Base-by-base conservation (phyloP, 176 grass and related monocot species). In the Bonia amplexicaulis region DNA sequence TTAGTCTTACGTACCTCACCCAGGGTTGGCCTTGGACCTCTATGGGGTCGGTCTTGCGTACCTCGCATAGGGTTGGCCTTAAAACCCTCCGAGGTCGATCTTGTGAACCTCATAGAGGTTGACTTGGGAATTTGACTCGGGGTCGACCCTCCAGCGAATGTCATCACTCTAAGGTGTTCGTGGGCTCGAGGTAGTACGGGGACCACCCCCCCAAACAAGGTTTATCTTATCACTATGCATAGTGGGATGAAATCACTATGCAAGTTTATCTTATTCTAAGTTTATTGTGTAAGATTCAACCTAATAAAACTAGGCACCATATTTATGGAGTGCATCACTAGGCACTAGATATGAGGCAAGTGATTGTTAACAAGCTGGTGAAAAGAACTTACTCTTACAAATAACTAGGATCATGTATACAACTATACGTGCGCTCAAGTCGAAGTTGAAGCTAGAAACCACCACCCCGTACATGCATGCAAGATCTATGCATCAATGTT, bases 1-100 rank as follows among this genome's bases (percentile, higher is more conserved):
- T 5, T 4, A 5, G 35, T 37, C 35, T 37, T 37, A 4, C 0
- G 0, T 37, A 37, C 3, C 4, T 37, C 4, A 0, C 4, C 0
- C 4, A 4, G 2, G 35, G 35, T 37, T 37, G 2, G 0, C 2
- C 35, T 5, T 3, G 35, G 35, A 37, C 4, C 4, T 4, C 35
- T 37, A 4, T 37, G 4, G 35, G 35, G 35, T 5, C 35, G 4
- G 35, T 37, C 35, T 37, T 37, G 35, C 0, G 35, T 37, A 5
- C 35, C 35, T 5, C 35, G 0, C 4, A 3, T 4, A 37, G 4
- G 35, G 4, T 37, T 5, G 35, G 35, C 4, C 3, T 3, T 37
- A 37, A 4, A 37, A 0, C 3, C 35, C 35, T 37, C 4, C 0
- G 35, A 3, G 35, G 2, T 37, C 4, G 35, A 5, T 37, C 35